These are phyloP conservation scores for Aspergillus pseudoterreus DNA, from an alignment of 2,329 filamentous ascomycete genomes.

Conservation along the genomic window DNA sequence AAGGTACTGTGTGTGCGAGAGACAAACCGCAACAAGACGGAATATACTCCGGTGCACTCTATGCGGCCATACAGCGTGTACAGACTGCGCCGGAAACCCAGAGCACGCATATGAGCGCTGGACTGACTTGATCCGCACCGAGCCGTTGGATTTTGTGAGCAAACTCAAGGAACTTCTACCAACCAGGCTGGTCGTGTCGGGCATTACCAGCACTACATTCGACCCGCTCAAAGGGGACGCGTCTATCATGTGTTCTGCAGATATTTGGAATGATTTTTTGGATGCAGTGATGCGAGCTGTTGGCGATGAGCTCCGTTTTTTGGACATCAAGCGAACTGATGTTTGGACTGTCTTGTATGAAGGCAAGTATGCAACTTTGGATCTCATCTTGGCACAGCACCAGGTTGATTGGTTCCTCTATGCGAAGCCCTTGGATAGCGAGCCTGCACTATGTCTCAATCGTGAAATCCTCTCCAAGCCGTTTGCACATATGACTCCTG, in stretches of 20 bases:
- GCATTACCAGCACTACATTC: slow-evolving; percentile 24
- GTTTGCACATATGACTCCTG: slow-evolving; percentile 46
- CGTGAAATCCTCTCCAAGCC: slow-evolving; percentile 45
- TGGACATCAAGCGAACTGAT: slow-evolving; percentile 26
- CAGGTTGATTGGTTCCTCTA: slow-evolving; percentile 47
- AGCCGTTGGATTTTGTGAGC: slow-evolving; percentile 44
- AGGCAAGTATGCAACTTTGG: slow-evolving; percentile 20
- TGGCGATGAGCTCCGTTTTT: slow-evolving; percentile 26
- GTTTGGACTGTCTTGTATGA: slow-evolving; percentile 31
- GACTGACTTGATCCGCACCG: slow-evolving; percentile 24
- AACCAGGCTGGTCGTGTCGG: slow-evolving; percentile 35
- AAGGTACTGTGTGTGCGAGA: slow-evolving; percentile 58
- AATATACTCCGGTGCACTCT: slow-evolving; percentile 47
- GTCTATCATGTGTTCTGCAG: slow-evolving; percentile 10
- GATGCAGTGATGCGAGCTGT: slow-evolving; percentile 24
- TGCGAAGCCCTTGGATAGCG: slow-evolving; percentile 37
- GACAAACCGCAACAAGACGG: slow-evolving; percentile 36
- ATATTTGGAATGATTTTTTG: slow-evolving; percentile 33
- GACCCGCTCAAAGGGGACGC: slow-evolving; percentile 12
- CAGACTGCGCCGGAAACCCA: slow-evolving; percentile 53
- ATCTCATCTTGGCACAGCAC: slow-evolving; percentile 22
- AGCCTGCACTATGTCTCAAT: slow-evolving; percentile 37
- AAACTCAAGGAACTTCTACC: slow-evolving; percentile 43
- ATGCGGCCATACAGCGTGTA: slow-evolving; percentile 56
- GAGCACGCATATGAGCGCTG: slow-evolving; percentile 42